These are phyloP conservation scores for Pseudogymnoascus sp. DNA, from an alignment of 2,329 filamentous ascomycete species.

Conservation along the genomic window DNA sequence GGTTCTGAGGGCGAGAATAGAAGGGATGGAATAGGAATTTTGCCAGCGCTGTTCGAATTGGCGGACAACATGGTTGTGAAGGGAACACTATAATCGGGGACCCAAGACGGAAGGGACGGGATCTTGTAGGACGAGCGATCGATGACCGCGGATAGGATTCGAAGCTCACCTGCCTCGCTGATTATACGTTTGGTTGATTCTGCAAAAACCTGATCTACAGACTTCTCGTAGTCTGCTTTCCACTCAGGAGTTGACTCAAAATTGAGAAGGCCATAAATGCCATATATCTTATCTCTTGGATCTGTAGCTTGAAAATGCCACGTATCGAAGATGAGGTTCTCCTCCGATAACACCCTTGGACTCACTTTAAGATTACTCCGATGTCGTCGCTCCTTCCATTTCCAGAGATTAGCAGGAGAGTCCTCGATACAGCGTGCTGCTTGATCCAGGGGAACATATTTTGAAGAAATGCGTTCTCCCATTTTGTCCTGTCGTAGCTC, in stretches of 20 bases:
- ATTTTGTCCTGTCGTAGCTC: background rate
- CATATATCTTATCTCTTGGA: conserved; percentile 12
- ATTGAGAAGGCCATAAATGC: conserved; percentile 6
- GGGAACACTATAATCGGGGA: conserved; percentile 7
- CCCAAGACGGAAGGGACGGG: conserved; percentile 2
- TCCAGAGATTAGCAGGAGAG: background rate
- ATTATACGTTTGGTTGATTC: background rate
- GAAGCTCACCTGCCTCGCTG: background rate
- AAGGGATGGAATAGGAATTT: background rate
- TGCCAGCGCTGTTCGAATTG: background rate
- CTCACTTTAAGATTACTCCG: background rate
- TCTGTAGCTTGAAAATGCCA: conserved; percentile 9
- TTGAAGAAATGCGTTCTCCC: background rate
- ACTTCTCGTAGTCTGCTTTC: conserved; percentile 1
- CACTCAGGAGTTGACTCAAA: background rate
- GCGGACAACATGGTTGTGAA: background rate
- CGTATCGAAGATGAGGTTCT: background rate
- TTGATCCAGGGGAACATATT: conserved; percentile 18
- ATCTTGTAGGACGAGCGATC: background rate
- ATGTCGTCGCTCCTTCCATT: background rate
- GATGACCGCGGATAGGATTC: background rate
- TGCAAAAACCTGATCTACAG: background rate
- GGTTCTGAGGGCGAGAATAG: background rate
- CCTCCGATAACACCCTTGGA: background rate
- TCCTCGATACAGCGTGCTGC: conserved; percentile 1